Percentiles rank a stretch among this genome's conserved stretches.
Conservation (phyloP, 192 early-diverging fungal genomes). For the Chytriomyces confervae region DNA sequence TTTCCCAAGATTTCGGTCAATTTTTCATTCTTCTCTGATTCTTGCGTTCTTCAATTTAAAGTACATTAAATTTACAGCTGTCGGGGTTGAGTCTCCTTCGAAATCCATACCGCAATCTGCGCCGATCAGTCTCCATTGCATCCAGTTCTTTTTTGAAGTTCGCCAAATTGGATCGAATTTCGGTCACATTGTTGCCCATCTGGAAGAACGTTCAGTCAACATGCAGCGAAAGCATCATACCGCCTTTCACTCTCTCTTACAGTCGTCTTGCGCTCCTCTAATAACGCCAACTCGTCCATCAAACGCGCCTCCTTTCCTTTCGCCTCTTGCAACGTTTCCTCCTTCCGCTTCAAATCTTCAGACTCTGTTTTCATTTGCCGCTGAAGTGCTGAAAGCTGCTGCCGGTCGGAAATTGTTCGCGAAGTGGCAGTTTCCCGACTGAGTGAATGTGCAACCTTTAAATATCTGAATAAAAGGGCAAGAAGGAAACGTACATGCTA, state of each 20-base stretch:
- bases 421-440: constrained; percentile 77
- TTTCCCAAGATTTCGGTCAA: constrained; percentile 76
- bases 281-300: constrained; percentile 50
- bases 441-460: neutral
- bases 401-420: constrained; percentile 71
- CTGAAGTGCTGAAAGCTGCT: constrained; percentile 70
- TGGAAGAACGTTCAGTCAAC: constrained; percentile 13
- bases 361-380: constrained; percentile 67
- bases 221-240: constrained; percentile 3
- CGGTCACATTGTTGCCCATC: constrained; percentile 37
- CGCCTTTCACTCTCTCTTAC: constrained; percentile 16
- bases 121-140: constrained; percentile 67
- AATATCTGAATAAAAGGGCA: constrained; percentile 19
- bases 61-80: no score
- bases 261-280: constrained; percentile 37
- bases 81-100: neutral
- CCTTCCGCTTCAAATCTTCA: constrained; percentile 64
- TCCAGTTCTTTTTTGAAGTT: constrained; percentile 64
- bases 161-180: constrained; percentile 52
- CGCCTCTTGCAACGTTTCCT: constrained; percentile 22
- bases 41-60: constrained; percentile 50
- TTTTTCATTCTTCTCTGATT: constrained; percentile 85
- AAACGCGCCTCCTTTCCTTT: constrained; percentile 50
- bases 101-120: constrained; percentile 62
- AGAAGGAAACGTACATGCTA: constrained; percentile 39